Base-by-base conservation (phyloP, 257 asterid species). In the Solanum piurae region DNA sequence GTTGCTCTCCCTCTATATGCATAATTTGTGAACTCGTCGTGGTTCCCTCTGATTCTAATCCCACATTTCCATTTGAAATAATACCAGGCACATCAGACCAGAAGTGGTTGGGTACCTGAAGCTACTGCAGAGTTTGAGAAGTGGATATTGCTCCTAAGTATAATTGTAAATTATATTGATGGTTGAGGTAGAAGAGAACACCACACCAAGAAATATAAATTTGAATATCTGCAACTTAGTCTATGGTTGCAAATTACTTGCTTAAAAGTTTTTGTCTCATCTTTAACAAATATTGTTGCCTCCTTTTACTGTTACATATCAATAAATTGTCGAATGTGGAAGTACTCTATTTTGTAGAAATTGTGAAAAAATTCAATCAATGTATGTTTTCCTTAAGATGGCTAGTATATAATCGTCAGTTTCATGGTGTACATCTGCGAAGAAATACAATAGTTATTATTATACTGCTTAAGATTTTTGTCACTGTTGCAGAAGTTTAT, bases 61-160 rank as follows among this genome's bases (percentile, higher is more conserved):
- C 58, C 58, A 38, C 83, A 38, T 64, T 20, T 20, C 23, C 36
- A 86, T 84, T 83, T 71, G 68, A 60, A 74, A 60, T 33, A 2
- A 82, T 33, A 91, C 90, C 92, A 95, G 99, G 92, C 91, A 91
- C 88, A 94, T 96, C 55, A 94, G 86, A 87, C 99, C 99, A 13
- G 98, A 95, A 90, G 92, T 88, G 84, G 82, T 92, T 58, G 98
- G 98, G 83, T 96, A 96, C 89, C 90, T 94, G 88, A 92, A 93
- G 91, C 92, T 96, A 33, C 88, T 96, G 72, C 95, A 93, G 87
- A 90, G 94, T 91, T 88, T 96, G 88, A 94, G 96, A 90, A 92
- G 90, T 87, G 98, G 98, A 46, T 93, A 94, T 89, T 94, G 97
- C 91, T 93, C 96, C 13, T 94, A 90, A 91, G 18, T 46, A 46